phyloP scores from a whole-genome alignment of 2,329 filamentous ascomycete genomes.

The Domatiomyces catenatus region DNA sequence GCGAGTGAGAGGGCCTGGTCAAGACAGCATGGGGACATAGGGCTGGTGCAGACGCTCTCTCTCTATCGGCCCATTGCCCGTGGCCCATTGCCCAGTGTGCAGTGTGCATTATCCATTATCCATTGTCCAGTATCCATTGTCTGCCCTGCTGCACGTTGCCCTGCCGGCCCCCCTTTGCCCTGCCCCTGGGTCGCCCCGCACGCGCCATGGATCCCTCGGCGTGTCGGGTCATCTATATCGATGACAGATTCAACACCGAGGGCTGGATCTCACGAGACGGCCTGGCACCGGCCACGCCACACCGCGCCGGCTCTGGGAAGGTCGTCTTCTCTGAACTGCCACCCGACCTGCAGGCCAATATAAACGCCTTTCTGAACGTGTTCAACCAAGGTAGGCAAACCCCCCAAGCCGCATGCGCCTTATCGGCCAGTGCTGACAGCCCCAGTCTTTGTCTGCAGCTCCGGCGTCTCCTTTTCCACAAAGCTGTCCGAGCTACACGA shows the following conservation, averaged over 20 bases:
- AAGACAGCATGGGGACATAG: background rate
- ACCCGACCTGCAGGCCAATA: constrained; percentile 32
- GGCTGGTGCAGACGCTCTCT: background rate
- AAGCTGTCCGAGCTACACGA: constrained; percentile 37
- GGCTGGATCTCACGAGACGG: constrained; percentile 28
- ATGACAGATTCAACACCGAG: constrained; percentile 30
- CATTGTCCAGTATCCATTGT: background rate
- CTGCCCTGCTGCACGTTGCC: background rate
- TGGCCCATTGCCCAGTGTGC: background rate
- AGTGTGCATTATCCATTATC: too few species aligned
- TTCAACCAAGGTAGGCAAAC: constrained; percentile 36
- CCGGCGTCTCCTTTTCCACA: constrained; percentile 36
- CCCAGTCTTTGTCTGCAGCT: constrained; percentile 39
- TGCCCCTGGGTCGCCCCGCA: too few species aligned
- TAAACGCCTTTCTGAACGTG: constrained; percentile 34
- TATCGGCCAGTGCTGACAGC: background rate
- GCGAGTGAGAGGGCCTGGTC: background rate
- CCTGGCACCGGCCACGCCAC: constrained; percentile 9
- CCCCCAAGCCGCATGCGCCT: background rate
- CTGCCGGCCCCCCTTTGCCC: constrained; percentile 1
- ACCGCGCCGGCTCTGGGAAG: constrained; percentile 16
- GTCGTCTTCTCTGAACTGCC: constrained; percentile 26
- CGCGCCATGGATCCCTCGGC: constrained; percentile 26
- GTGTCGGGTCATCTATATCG: constrained; percentile 32
- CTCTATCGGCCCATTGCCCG: background rate